phyloP scores from a whole-genome alignment of 2,329 filamentous ascomycete genomes.

The Daldinia eschscholtzii region DNA sequence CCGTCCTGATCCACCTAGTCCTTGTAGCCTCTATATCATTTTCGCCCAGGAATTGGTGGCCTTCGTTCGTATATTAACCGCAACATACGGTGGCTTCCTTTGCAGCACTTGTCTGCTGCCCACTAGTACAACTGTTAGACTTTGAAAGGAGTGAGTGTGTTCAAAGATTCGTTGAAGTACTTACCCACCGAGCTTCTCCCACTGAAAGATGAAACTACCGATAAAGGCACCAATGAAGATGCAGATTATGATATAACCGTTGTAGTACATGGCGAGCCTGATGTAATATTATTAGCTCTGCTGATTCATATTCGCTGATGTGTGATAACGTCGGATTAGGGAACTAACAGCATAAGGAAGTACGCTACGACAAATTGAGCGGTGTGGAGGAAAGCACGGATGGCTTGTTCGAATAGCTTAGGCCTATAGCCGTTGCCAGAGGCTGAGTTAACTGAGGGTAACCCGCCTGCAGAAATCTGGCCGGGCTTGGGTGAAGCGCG shows the following conservation, averaged over 20 bases:
- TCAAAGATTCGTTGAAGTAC: slow-evolving; percentile 1
- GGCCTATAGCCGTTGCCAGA: slow-evolving; percentile 61
- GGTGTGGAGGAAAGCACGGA: slow-evolving; percentile 76
- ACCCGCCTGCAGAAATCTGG: slow-evolving; percentile 2
- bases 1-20: background rate
- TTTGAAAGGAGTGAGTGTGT: too few relatives aligned
- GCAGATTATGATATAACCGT: slow-evolving; percentile 82
- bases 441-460: background rate
- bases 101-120: slow-evolving; percentile 29
- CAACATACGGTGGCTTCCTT: slow-evolving; percentile 41
- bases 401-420: slow-evolving; percentile 72
- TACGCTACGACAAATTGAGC: slow-evolving; percentile 81
- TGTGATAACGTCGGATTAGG: background rate
- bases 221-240: slow-evolving; percentile 82
- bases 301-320: background rate
- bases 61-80: slow-evolving; percentile 17
- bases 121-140: slow-evolving; percentile 23
- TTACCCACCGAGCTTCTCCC: slow-evolving; percentile 65
- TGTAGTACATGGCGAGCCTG: slow-evolving; percentile 68
- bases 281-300: background rate
- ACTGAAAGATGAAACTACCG: slow-evolving; percentile 79
- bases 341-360: slow-evolving; percentile 75
- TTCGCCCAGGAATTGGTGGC: background rate
- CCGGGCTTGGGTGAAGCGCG: slow-evolving; percentile 12
- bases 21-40: too few relatives aligned